A percentile compares a stretch with the other conserved stretches of the same genome.
Evolutionary conservation across 2,329 filamentous ascomycete genomes (phyloP).

Genomic region (Aspergillus luchuensis): DNA sequence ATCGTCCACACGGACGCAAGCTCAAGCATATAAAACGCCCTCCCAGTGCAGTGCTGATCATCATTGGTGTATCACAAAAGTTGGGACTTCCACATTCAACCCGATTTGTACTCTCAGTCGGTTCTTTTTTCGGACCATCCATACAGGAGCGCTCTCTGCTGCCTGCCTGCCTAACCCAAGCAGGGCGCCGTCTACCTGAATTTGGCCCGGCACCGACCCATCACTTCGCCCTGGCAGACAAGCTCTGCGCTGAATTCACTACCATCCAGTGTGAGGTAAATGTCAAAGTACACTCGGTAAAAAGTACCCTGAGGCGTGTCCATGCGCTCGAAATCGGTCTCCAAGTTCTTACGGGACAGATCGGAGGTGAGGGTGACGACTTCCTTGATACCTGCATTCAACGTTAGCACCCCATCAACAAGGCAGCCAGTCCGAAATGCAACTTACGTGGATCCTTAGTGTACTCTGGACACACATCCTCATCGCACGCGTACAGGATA

Average conservation of each 20-base stretch:
- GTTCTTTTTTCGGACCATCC: constrained; percentile 7
- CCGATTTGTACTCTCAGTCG: constrained; percentile 3
- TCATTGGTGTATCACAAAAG: constrained; percentile 4
- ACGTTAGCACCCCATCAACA: background rate
- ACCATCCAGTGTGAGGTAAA: constrained; percentile 90
- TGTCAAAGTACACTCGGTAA: constrained; percentile 72
- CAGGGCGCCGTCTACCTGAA: constrained; percentile 62
- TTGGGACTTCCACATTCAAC: background rate
- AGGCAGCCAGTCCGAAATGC: background rate
- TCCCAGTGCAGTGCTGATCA: constrained; percentile 20
- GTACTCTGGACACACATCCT: constrained; percentile 97
- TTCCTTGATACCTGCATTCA: constrained; percentile 84
- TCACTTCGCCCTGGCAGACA: constrained; percentile 98
- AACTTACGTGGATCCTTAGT: constrained; percentile 98
- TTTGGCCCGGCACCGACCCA: constrained; percentile 91
- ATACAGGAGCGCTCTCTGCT: background rate
- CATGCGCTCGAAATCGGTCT: constrained; percentile 99
- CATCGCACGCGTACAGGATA: constrained; percentile 94
- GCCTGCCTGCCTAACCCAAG: background rate
- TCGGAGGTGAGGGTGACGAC: constrained; percentile 97
- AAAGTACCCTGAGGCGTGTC: constrained; percentile 97
- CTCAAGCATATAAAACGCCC: constrained; percentile 17
- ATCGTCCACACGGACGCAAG: constrained; percentile 8
- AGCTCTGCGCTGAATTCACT: constrained; percentile 98
- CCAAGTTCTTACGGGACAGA: constrained; percentile 94